Evolutionary conservation across 495 filamentous ascomycete species (phyloP).

Genomic region (Penicillium parvum): DNA sequence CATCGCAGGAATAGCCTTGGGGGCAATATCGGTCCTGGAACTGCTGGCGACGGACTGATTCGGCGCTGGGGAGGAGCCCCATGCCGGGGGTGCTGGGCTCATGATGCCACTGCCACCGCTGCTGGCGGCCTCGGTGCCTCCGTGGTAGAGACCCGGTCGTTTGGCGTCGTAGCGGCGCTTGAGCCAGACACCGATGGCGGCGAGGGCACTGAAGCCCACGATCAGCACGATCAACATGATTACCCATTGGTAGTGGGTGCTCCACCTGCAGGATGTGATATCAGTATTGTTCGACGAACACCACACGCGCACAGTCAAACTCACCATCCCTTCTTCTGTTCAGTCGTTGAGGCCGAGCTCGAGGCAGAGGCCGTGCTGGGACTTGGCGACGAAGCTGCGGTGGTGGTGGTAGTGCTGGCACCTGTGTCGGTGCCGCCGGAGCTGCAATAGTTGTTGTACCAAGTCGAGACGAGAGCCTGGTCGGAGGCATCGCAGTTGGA

Average conservation of each 20-base stretch:
- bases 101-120: constrained; percentile 17
- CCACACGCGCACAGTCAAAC: constrained; percentile 2
- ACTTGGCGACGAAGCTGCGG: constrained; percentile 11
- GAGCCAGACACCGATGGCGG: constrained; percentile 36
- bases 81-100: constrained; percentile 1
- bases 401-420: constrained; percentile 11
- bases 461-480: constrained; percentile 38
- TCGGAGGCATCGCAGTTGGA: constrained; percentile 34
- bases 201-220: constrained; percentile 40
- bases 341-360: constrained; percentile 1
- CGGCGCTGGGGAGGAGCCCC: not conserved
- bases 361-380: constrained; percentile 9
- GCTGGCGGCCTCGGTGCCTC: constrained; percentile 13
- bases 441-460: constrained; percentile 46
- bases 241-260: constrained; percentile 49
- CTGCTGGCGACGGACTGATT: constrained; percentile 27
- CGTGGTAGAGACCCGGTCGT: constrained; percentile 36
- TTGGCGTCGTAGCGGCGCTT: constrained; percentile 48
- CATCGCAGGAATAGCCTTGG: constrained; percentile 3
- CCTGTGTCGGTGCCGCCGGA: constrained; percentile 18
- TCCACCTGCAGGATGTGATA: constrained; percentile 34
- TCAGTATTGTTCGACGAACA: not conserved
- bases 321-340: constrained; percentile 25
- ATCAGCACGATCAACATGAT: constrained; percentile 51
- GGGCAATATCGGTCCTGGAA: constrained; percentile 27